A percentile compares a stretch with the other conserved stretches of the same genome.
phyloP scores from a whole-genome alignment of 495 filamentous ascomycete species.

The Xylaria acuta region DNA sequence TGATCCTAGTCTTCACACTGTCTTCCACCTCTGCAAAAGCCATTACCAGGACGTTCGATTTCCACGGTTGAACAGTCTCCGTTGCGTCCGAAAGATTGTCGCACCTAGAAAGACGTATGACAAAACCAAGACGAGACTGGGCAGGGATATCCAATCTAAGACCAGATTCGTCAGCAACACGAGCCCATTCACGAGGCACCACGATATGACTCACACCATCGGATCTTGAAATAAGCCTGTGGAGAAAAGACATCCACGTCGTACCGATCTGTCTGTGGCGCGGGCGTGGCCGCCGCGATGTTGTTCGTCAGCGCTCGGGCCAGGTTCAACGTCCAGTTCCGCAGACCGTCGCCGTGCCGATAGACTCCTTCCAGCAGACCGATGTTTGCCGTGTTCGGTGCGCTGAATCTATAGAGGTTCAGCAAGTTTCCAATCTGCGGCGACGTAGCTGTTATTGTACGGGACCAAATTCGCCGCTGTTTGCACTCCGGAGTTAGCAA shows the following conservation, averaged over 20 bases:
- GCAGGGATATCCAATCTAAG: background rate
- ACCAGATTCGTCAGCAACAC: background rate
- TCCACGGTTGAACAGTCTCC: conserved; percentile 2
- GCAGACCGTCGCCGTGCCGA: background rate
- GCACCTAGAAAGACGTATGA: background rate
- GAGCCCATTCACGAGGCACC: background rate
- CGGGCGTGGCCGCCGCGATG: background rate
- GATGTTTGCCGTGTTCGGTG: background rate
- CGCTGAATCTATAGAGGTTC: background rate
- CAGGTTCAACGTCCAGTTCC: background rate
- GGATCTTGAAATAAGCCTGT: background rate
- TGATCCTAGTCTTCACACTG: background rate
- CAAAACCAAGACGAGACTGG: background rate
- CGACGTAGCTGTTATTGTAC: background rate
- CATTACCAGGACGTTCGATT: conserved; percentile 1
- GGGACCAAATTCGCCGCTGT: background rate
- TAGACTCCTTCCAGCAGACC: background rate
- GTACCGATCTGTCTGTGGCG: background rate
- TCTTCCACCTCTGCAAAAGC: background rate
- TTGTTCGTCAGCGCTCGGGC: background rate
- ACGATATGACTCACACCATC: conserved; percentile 1
- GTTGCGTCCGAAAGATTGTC: background rate
- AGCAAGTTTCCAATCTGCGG: background rate
- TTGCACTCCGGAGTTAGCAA: background rate
- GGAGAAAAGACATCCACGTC: background rate